Evolutionary conservation across 2,329 filamentous ascomycete genomes (phyloP).

Genomic region (Bipolaris victoriae): DNA sequence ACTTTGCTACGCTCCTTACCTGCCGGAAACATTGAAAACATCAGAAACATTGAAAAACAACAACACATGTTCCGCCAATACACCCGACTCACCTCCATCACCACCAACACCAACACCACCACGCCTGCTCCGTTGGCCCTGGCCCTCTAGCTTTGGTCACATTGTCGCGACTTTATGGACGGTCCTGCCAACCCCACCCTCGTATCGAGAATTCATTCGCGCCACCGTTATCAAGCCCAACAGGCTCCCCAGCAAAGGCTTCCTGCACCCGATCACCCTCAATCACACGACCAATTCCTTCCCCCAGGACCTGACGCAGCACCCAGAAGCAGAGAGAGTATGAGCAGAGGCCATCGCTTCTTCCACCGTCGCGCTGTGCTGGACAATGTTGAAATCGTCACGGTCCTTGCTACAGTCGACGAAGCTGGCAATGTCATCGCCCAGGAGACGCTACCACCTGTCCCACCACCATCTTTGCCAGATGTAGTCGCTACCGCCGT

Average conservation of each 20-base stretch:
- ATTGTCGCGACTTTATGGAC: constrained; percentile 39
- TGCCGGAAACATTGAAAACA: neutral
- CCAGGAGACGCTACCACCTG: constrained; percentile 27
- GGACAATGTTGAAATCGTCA: constrained; percentile 28
- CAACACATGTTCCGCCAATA: constrained; percentile 33
- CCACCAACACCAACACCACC: constrained; percentile 27
- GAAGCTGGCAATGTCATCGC: constrained; percentile 35
- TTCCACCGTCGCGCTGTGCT: constrained; percentile 43
- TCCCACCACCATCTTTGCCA: constrained; percentile 9
- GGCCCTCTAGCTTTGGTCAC: neutral
- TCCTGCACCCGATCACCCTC: constrained; percentile 1
- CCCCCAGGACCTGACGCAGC: constrained; percentile 20
- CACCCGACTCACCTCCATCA: constrained; percentile 23
- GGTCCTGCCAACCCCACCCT: constrained; percentile 22
- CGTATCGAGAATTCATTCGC: constrained; percentile 35
- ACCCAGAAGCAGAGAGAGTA: constrained; percentile 30
- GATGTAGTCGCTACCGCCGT: neutral
- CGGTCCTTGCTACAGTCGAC: constrained; percentile 41
- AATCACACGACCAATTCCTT: constrained; percentile 21
- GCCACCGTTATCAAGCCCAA: constrained; percentile 30
- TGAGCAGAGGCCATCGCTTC: constrained; percentile 41
- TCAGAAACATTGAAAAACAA: constrained; percentile 12
- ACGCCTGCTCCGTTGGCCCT: constrained; percentile 23
- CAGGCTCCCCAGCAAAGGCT: constrained; percentile 16
- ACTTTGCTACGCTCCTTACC: constrained; percentile 29